Conservation (phyloP, 1,284 basidiomycete genomes). For the Irpex rosettiformis region DNA sequence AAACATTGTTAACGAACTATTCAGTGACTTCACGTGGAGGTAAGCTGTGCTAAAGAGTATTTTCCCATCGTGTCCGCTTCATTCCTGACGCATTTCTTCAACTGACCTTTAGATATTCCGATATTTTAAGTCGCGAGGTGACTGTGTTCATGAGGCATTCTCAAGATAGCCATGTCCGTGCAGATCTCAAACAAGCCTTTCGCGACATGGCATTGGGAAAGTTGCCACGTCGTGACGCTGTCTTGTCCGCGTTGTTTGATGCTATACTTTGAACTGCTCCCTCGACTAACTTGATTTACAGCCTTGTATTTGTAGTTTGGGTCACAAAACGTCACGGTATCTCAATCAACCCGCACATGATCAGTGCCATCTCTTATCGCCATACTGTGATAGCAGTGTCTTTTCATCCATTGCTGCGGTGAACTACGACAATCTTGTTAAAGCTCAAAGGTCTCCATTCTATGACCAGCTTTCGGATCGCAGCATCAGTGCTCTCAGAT, state of each 20-base stretch:
- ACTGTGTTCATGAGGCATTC: not conserved
- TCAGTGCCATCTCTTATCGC: too few relatives aligned
- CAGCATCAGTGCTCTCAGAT: too few relatives aligned
- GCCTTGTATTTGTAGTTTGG: not conserved
- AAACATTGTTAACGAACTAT: slow-evolving; percentile 18
- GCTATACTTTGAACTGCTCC: not conserved
- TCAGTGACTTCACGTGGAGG: slow-evolving; percentile 18
- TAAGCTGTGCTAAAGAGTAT: not conserved
- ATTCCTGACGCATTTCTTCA: not conserved
- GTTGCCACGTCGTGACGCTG: not conserved
- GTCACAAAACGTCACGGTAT: not conserved
- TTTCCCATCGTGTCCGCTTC: too few relatives aligned
- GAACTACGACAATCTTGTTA: too few relatives aligned
- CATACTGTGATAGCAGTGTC: too few relatives aligned
- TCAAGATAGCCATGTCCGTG: not conserved
- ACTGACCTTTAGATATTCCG: not conserved
- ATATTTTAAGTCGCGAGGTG: not conserved
- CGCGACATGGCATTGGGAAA: not conserved
- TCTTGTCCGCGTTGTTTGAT: not conserved
- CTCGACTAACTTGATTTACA: not conserved
- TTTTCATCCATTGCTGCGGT: too few relatives aligned
- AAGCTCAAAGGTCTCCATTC: too few relatives aligned
- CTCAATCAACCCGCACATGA: too few relatives aligned
- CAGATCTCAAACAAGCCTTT: not conserved
- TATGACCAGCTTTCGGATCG: too few relatives aligned